Evolutionary conservation across 164 flowering plant species (phyloP).

Genomic region (Piper longum): DNA sequence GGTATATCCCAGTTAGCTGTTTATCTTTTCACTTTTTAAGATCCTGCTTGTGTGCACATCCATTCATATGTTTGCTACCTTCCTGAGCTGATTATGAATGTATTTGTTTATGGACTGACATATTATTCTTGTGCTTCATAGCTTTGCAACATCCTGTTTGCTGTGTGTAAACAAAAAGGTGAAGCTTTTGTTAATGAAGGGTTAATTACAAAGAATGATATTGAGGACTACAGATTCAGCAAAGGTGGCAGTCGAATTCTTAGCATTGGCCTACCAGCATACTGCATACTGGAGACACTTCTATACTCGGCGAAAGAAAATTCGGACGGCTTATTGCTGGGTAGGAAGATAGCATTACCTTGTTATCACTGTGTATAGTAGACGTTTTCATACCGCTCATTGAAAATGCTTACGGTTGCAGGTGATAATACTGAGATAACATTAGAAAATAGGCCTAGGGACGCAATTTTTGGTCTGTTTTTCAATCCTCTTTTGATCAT

Average conservation of each 20-base stretch:
- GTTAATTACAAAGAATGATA: slow-evolving; percentile 43
- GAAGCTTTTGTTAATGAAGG: slow-evolving; percentile 48
- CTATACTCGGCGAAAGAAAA: slow-evolving; percentile 61
- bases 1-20: slow-evolving; percentile 21
- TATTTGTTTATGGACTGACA: background rate
- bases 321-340: slow-evolving; percentile 46
- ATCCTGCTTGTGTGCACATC: background rate
- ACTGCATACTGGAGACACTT: slow-evolving; percentile 51
- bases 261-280: slow-evolving; percentile 69
- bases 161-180: slow-evolving; percentile 42
- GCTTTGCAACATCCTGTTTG: slow-evolving; percentile 48
- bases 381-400: background rate
- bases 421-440: slow-evolving; percentile 64
- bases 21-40: background rate
- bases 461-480: slow-evolving; percentile 68
- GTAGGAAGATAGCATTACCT: slow-evolving; percentile 27
- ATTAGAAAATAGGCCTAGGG: slow-evolving; percentile 57
- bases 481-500: slow-evolving; percentile 66
- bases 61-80: no score
- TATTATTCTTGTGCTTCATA: slow-evolving; percentile 6
- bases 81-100: background rate
- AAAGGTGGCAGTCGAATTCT: slow-evolving; percentile 31
- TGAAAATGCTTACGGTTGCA: slow-evolving; percentile 8
- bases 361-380: background rate
- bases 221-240: slow-evolving; percentile 50